Conservation (phyloP, 2,329 filamentous ascomycete species). For the Calonectria pauciramosa region DNA sequence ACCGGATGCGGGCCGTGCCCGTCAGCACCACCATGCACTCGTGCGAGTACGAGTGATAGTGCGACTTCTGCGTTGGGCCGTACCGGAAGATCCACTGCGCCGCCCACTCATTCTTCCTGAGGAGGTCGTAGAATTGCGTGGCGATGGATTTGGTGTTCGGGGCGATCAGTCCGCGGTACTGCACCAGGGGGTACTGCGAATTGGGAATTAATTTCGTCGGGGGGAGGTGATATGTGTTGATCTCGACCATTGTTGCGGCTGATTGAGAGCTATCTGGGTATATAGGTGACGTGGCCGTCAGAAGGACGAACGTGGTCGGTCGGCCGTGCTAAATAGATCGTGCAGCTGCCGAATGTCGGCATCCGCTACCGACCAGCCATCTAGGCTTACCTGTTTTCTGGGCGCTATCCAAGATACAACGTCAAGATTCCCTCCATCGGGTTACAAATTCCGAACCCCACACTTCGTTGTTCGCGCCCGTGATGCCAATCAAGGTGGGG, state of each 20-base stretch:
- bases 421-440: background rate
- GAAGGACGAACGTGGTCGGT: background rate
- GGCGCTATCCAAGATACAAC: background rate
- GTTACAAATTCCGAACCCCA: background rate
- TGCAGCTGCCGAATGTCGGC: background rate
- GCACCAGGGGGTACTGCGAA: constrained; percentile 1
- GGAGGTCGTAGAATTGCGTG: constrained; percentile 54
- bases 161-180: background rate
- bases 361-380: background rate
- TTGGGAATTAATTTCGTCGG: constrained; percentile 10
- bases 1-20: constrained; percentile 65
- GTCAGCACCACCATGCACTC: constrained; percentile 71
- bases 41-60: constrained; percentile 70
- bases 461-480: background rate
- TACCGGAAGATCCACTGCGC: constrained; percentile 71
- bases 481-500: background rate
- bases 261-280: too few species aligned
- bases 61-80: constrained; percentile 65
- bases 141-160: constrained; percentile 8
- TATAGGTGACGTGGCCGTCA: background rate
- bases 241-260: constrained; percentile 1
- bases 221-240: constrained; percentile 4
- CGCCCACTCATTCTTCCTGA: constrained; percentile 64
- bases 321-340: background rate
- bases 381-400: background rate